Evolutionary conservation across 2,329 filamentous ascomycete species (phyloP).

Genomic region (Claviceps maximensis): DNA sequence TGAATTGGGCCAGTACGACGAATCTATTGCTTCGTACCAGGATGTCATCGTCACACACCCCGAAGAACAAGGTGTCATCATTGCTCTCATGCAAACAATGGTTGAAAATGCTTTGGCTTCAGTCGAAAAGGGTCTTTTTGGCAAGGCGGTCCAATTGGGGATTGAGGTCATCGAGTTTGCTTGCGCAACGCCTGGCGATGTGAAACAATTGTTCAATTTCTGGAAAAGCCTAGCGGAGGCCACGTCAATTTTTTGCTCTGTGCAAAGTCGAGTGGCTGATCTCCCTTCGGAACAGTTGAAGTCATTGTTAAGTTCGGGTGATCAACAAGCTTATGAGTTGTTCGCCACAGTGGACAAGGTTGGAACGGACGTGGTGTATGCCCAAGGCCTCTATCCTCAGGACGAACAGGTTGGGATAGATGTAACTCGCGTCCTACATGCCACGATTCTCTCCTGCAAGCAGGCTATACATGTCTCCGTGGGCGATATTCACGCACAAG

Average conservation of each 20-base stretch:
- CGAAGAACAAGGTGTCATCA: slow-evolving; percentile 71
- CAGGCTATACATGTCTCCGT: slow-evolving; percentile 62
- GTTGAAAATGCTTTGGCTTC: slow-evolving; percentile 69
- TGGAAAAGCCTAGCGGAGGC: slow-evolving; percentile 92
- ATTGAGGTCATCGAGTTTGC: slow-evolving; percentile 57
- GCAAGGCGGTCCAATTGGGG: slow-evolving; percentile 63
- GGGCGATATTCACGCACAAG: slow-evolving; percentile 71
- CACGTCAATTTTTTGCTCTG: slow-evolving; percentile 68
- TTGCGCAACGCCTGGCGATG: slow-evolving; percentile 42
- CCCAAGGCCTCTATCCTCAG: slow-evolving; percentile 30
- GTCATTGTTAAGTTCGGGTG: slow-evolving; percentile 41
- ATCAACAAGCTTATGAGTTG: slow-evolving; percentile 43
- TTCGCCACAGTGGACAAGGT: slow-evolving; percentile 59
- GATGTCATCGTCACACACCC: slow-evolving; percentile 55
- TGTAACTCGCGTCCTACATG: slow-evolving; percentile 49
- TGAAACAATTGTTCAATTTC: slow-evolving; percentile 71
- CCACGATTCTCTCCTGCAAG: slow-evolving; percentile 76
- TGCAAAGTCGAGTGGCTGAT: slow-evolving; percentile 52
- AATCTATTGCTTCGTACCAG: slow-evolving; percentile 65
- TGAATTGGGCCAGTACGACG: slow-evolving; percentile 80
- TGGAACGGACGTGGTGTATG: slow-evolving; percentile 30
- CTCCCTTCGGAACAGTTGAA: slow-evolving; percentile 49
- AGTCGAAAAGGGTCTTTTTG: slow-evolving; percentile 74
- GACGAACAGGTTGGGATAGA: slow-evolving; percentile 35
- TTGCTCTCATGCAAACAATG: slow-evolving; percentile 78